These are phyloP conservation scores for Pseudozyma sp. DNA, from an alignment of 1,284 basidiomycete species.

Conservation along the genomic window DNA sequence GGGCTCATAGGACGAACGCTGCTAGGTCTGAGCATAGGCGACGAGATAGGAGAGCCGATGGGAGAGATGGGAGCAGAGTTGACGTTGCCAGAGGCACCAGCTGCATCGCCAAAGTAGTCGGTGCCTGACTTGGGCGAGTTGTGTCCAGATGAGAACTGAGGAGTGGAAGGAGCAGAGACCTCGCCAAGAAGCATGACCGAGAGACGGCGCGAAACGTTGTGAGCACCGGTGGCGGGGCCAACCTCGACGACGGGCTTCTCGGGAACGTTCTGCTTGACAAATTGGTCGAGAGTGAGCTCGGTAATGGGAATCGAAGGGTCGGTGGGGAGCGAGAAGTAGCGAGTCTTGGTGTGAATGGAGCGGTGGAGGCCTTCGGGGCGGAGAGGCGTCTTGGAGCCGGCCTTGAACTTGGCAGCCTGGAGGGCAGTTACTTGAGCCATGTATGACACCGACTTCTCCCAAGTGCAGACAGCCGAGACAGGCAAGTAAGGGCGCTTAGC, in stretches of 20 bases:
- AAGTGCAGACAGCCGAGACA: conserved; percentile 52
- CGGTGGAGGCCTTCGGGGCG: conserved; percentile 26
- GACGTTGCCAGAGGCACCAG: conserved; percentile 22
- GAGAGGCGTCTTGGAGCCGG: conserved; percentile 36
- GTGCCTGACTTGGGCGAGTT: conserved; percentile 21
- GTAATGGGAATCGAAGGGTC: conserved; percentile 36
- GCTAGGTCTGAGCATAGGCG: conserved; percentile 25
- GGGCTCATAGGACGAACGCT: conserved; percentile 40
- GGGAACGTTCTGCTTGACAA: conserved; percentile 44
- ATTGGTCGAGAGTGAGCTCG: conserved; percentile 43
- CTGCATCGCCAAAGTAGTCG: conserved; percentile 33
- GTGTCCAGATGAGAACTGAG: conserved; percentile 21
- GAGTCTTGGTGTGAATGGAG: conserved; percentile 32
- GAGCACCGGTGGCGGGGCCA: conserved; percentile 19
- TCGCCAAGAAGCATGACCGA: conserved; percentile 43
- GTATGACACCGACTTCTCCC: conserved; percentile 48
- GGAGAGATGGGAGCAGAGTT: conserved; percentile 28
- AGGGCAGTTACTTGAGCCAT: conserved; percentile 44
- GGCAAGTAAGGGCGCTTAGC: conserved; percentile 50
- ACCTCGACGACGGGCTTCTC: conserved; percentile 34
- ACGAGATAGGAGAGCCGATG: conserved; percentile 20
- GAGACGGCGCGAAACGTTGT: conserved; percentile 43
- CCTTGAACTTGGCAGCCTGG: conserved; percentile 47
- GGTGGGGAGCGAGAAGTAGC: conserved; percentile 47
- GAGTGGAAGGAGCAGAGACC: conserved; percentile 19